Conservation (phyloP, 2,329 filamentous ascomycete genomes). For the Colletotrichum musae region DNA sequence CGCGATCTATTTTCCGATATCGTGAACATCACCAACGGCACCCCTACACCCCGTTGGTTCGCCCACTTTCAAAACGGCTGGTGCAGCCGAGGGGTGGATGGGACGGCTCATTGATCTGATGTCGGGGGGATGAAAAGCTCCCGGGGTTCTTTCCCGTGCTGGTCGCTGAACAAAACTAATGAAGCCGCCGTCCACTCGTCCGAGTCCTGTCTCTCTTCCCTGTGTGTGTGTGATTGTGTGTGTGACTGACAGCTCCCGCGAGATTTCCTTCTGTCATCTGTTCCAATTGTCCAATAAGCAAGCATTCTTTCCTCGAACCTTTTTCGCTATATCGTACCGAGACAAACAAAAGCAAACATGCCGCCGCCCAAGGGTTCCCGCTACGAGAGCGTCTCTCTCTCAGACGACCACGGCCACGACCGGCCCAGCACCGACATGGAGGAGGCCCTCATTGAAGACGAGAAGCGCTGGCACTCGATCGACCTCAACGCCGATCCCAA, state of each 20-base stretch:
- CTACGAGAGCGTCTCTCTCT: conserved; percentile 13
- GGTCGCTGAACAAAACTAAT: conserved; percentile 7
- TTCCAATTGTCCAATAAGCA: background rate
- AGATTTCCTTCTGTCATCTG: conserved; percentile 2
- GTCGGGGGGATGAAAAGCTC: background rate
- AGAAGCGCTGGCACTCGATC: conserved; percentile 39
- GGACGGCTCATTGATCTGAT: background rate
- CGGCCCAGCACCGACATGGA: conserved; percentile 38
- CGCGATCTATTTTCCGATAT: background rate
- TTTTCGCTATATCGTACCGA: background rate
- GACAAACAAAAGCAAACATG: background rate
- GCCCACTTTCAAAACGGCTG: background rate
- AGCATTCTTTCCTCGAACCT: background rate
- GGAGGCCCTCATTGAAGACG: conserved; percentile 28
- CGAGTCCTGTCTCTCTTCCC: background rate
- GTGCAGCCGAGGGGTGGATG: background rate
- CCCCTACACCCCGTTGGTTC: too few species aligned
- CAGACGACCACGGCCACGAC: conserved; percentile 26
- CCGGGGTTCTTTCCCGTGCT: background rate
- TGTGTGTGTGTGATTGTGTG: background rate
- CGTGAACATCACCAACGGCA: too few species aligned
- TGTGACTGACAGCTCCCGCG: too few species aligned
- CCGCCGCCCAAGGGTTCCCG: conserved; percentile 11
- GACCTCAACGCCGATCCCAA: conserved; percentile 1
- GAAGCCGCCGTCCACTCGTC: background rate